These are phyloP conservation scores for Chlorella sorokiniana DNA, from an alignment of 139 green algal species.

Conservation along the genomic window DNA sequence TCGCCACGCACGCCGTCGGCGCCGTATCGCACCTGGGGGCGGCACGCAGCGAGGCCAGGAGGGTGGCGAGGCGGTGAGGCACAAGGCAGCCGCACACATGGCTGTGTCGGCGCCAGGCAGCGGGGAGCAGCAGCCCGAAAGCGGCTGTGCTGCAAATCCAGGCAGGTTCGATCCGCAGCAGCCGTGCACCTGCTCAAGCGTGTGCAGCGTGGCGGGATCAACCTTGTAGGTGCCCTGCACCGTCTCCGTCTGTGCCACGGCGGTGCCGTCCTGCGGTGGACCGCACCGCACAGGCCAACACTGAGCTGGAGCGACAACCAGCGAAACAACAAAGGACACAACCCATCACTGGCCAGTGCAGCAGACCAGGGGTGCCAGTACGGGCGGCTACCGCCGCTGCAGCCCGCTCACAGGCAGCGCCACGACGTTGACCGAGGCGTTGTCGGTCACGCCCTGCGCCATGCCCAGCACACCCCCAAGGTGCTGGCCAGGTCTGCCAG, in stretches of 20 bases:
- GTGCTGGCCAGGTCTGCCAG: constrained; percentile 22
- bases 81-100: neutral
- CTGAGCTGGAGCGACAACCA: no score
- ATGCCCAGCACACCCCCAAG: constrained; percentile 26
- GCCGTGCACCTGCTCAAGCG: constrained; percentile 45
- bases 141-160: neutral
- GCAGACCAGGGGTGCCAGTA: no score
- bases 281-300: neutral
- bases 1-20: constrained; percentile 55
- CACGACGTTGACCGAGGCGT: constrained; percentile 72
- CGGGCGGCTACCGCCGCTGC: neutral
- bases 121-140: no score
- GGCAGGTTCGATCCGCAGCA: no score
- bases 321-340: no score
- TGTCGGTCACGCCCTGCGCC: constrained; percentile 71
- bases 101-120: no score
- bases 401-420: constrained; percentile 17
- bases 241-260: constrained; percentile 68
- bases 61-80: neutral
- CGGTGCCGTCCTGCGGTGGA: constrained; percentile 25
- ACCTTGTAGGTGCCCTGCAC: constrained; percentile 59
- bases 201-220: constrained; percentile 56
- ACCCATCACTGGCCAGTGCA: no score
- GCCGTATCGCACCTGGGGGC: constrained; percentile 21
- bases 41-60: no score